Evolutionary conservation across 2,329 filamentous ascomycete species (phyloP).

Genomic region (Xylaria sp.): DNA sequence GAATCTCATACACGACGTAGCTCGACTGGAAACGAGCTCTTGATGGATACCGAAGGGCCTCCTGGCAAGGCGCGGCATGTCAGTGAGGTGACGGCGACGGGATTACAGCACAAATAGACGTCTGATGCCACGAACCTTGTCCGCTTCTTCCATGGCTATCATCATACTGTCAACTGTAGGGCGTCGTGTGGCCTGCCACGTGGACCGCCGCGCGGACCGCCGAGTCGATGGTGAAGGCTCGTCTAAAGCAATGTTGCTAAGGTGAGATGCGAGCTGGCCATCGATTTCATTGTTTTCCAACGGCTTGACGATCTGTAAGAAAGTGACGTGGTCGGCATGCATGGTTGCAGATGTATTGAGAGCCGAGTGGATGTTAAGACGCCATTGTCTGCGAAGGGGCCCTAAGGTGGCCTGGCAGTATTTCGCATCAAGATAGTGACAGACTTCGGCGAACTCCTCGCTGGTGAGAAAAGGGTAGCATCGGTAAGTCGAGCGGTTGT

Average conservation of each 20-base stretch:
- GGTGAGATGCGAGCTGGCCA: slow-evolving; percentile 51
- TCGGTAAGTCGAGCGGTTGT: slow-evolving; percentile 47
- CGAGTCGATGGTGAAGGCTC: slow-evolving; percentile 7
- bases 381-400: slow-evolving; percentile 59
- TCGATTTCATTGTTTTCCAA: slow-evolving; percentile 53
- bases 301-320: slow-evolving; percentile 61
- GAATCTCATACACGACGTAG: slow-evolving; percentile 73
- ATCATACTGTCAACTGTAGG: slow-evolving; percentile 53
- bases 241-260: slow-evolving; percentile 54
- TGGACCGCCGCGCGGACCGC: neutral
- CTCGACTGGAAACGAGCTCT: slow-evolving; percentile 42
- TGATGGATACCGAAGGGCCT: slow-evolving; percentile 44
- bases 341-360: slow-evolving; percentile 52
- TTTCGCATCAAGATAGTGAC: slow-evolving; percentile 64
- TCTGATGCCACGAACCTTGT: slow-evolving; percentile 49
- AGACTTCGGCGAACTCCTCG: slow-evolving; percentile 69
- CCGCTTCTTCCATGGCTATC: slow-evolving; percentile 57
- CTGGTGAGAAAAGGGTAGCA: slow-evolving; percentile 66
- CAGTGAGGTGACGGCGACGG: neutral
- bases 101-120: slow-evolving; percentile 6
- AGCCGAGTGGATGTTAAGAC: slow-evolving; percentile 58
- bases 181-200: slow-evolving; percentile 20
- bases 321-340: slow-evolving; percentile 52
- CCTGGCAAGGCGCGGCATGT: slow-evolving; percentile 42
- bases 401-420: slow-evolving; percentile 66